Conservation (phyloP, 306 rosid genomes). For the Casuarina cunninghamiana region DNA sequence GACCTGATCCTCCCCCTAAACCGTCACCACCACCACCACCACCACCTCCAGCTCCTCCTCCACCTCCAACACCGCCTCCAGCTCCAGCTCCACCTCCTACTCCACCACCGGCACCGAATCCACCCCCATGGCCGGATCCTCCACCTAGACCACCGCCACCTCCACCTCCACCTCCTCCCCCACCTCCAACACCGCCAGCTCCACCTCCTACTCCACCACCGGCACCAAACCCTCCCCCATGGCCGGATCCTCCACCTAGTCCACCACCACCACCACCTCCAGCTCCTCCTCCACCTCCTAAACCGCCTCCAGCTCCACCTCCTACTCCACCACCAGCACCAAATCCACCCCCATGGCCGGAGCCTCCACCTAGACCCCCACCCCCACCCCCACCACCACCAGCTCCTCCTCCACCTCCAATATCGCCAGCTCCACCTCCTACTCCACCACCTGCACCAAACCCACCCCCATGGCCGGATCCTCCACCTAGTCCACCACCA, state of each 20-base stretch:
- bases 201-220: conserved; percentile 42
- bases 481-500: conserved; percentile 30
- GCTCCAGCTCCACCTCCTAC: too few species aligned
- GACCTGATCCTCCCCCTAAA: conserved; percentile 49
- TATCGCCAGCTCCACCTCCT: conserved; percentile 19
- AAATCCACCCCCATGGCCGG: conserved; percentile 42
- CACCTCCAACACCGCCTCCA: too few species aligned
- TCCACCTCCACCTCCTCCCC: conserved; percentile 29
- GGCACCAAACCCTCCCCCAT: conserved; percentile 41
- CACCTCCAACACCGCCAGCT: conserved; percentile 39
- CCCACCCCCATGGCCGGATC: conserved; percentile 31
- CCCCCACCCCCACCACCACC: conserved; percentile 43
- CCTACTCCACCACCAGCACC: conserved; percentile 40
- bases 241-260: conserved; percentile 29
- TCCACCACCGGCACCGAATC: conserved; percentile 40
- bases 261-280: conserved; percentile 33
- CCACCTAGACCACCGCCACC: conserved; percentile 34
- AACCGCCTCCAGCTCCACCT: conserved; percentile 34
- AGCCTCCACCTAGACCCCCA: conserved; percentile 37
- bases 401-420: conserved; percentile 17
- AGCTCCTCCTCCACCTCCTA: conserved; percentile 31
- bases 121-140: conserved; percentile 38
- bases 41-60: neutral
- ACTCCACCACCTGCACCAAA: conserved; percentile 25
- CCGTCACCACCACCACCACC: conserved; percentile 48